These are phyloP conservation scores for Corynespora cassiicola DNA, from an alignment of 2,329 filamentous ascomycete species.

Conservation along the genomic window DNA sequence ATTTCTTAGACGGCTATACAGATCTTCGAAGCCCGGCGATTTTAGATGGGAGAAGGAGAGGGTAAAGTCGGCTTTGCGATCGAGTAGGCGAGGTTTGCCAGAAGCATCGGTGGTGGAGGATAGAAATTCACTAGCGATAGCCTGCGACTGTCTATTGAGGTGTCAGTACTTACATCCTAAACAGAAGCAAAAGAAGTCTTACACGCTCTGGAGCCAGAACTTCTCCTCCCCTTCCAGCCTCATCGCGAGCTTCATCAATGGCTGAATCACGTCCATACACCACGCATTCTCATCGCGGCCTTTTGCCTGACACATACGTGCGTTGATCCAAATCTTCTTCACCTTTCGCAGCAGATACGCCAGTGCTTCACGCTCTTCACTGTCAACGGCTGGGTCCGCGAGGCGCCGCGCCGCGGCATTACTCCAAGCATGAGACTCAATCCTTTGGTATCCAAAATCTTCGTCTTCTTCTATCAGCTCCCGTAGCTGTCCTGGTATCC, in stretches of 20 bases:
- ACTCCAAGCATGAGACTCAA: slow-evolving; percentile 13
- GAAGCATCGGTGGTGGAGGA: slow-evolving; percentile 13
- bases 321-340: slow-evolving; percentile 14
- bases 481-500: slow-evolving; percentile 15
- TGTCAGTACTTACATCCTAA: slow-evolving; percentile 7
- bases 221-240: slow-evolving; percentile 13
- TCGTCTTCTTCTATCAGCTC: slow-evolving; percentile 13
- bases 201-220: slow-evolving; percentile 20
- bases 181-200: slow-evolving; percentile 9
- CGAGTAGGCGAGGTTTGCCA: slow-evolving; percentile 18
- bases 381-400: slow-evolving; percentile 4
- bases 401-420: slow-evolving; percentile 9
- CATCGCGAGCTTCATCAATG: slow-evolving; percentile 15
- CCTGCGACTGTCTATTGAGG: slow-evolving; percentile 16
- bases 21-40: slow-evolving; percentile 17
- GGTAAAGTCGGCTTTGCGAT: slow-evolving; percentile 25
- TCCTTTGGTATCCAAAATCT: slow-evolving; percentile 19
- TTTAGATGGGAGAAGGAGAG: slow-evolving; percentile 22
- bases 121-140: slow-evolving; percentile 19
- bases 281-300: slow-evolving; percentile 19
- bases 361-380: slow-evolving; percentile 8
- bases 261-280: slow-evolving; percentile 15
- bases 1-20: slow-evolving; percentile 16
- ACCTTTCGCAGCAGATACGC: slow-evolving; percentile 13
- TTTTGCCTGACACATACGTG: slow-evolving; percentile 9